Evolutionary conservation across 192 early-diverging fungal genomes (phyloP).

Genomic region (Coemansia sp.): DNA sequence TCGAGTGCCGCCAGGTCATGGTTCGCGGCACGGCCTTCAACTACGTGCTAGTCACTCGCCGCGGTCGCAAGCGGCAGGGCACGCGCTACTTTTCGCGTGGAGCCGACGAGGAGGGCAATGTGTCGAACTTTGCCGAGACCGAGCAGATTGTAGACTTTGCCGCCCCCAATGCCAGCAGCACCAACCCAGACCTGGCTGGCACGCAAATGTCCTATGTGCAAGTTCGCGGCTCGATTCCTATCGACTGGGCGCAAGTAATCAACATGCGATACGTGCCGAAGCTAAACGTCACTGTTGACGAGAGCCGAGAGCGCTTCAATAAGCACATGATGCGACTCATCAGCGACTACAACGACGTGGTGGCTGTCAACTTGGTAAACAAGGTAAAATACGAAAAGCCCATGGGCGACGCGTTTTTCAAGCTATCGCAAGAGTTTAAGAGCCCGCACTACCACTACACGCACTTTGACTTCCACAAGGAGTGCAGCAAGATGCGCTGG

Average conservation of each 20-base stretch:
- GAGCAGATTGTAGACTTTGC: slow-evolving; percentile 84
- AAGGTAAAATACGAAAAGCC: slow-evolving; percentile 87
- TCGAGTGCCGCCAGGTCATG: slow-evolving; percentile 54
- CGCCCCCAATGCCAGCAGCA: slow-evolving; percentile 19
- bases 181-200: slow-evolving; percentile 20
- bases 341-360: slow-evolving; percentile 72
- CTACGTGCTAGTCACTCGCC: slow-evolving; percentile 81
- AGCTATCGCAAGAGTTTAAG: slow-evolving; percentile 60
- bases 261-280: slow-evolving; percentile 91
- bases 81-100: slow-evolving; percentile 93
- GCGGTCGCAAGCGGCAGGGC: slow-evolving; percentile 78
- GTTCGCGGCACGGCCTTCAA: slow-evolving; percentile 71
- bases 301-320: slow-evolving; percentile 37
- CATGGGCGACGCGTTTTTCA: slow-evolving; percentile 77
- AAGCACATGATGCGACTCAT: slow-evolving; percentile 46
- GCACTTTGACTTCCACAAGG: slow-evolving; percentile 97
- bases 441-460: slow-evolving; percentile 65
- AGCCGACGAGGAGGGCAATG: slow-evolving; percentile 86
- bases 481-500: slow-evolving; percentile 96
- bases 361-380: slow-evolving; percentile 93
- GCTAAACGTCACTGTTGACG: slow-evolving; percentile 65
- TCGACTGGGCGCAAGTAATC: slow-evolving; percentile 90
- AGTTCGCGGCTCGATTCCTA: slow-evolving; percentile 91
- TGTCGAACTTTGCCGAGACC: slow-evolving; percentile 97
- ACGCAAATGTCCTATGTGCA: slow-evolving; percentile 78